These are phyloP conservation scores for Ascochyta koolunga DNA, from an alignment of 2,329 filamentous ascomycete genomes.

Conservation along the genomic window DNA sequence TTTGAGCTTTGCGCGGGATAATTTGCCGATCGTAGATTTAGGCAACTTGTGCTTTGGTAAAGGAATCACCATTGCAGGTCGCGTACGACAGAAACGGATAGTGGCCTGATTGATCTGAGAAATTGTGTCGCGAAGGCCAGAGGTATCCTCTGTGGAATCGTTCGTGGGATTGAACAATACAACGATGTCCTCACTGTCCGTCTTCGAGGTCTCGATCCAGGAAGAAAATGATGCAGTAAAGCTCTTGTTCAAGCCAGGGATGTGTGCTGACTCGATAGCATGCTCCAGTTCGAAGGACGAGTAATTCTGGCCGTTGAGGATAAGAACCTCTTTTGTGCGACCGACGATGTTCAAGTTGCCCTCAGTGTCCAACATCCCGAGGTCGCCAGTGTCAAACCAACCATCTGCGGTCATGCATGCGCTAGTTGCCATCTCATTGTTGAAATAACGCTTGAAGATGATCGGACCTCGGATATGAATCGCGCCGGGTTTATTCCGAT, in stretches of 20 bases:
- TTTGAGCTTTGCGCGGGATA: slow-evolving; percentile 13
- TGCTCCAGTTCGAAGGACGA: slow-evolving; percentile 27
- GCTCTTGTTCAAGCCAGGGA: slow-evolving; percentile 14
- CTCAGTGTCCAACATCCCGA: slow-evolving; percentile 28
- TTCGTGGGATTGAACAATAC: slow-evolving; percentile 7
- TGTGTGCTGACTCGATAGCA: slow-evolving; percentile 24
- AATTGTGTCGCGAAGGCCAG: slow-evolving; percentile 6
- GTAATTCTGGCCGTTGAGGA: slow-evolving; percentile 38
- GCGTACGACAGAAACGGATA: slow-evolving; percentile 10
- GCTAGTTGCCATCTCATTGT: slow-evolving; percentile 37
- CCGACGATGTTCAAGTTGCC: slow-evolving; percentile 30
- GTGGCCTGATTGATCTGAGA: slow-evolving; percentile 3
- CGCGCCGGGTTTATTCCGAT: slow-evolving; percentile 25
- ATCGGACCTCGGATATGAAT: slow-evolving; percentile 35
- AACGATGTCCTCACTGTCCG: slow-evolving; percentile 11
- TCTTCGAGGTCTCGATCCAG: slow-evolving; percentile 2
- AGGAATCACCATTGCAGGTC: slow-evolving; percentile 1
- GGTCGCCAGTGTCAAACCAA: slow-evolving; percentile 37
- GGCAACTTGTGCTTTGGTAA: slow-evolving; percentile 9
- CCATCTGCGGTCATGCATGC: slow-evolving; percentile 25
- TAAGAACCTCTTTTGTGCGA: slow-evolving; percentile 33
- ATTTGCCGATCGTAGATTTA: slow-evolving; percentile 13
- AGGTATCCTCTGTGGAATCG: neutral
- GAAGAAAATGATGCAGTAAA: slow-evolving; percentile 11
- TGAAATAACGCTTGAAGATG: slow-evolving; percentile 50